phyloP scores from a whole-genome alignment of 2,329 filamentous ascomycete genomes.

The Helotiales sp. region DNA sequence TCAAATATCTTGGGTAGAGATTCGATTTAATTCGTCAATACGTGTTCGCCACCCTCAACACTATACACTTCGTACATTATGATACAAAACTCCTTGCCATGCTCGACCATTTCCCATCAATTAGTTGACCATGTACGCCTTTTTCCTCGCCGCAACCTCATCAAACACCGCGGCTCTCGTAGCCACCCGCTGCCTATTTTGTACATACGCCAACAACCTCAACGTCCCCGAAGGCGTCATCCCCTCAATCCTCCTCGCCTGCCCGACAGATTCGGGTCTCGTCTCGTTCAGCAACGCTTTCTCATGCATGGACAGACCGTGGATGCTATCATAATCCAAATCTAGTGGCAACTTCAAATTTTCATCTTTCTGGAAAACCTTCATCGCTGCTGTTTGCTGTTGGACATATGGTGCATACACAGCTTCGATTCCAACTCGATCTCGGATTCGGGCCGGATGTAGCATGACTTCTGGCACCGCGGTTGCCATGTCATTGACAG shows the following conservation, averaged over 20 bases:
- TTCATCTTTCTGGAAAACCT: constrained; percentile 75
- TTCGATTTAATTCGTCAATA: no score
- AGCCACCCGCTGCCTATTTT: constrained; percentile 17
- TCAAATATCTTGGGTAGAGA: no score
- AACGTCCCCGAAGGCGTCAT: constrained; percentile 62
- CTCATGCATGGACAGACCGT: constrained; percentile 79
- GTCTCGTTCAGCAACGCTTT: constrained; percentile 67
- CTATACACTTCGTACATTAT: not conserved
- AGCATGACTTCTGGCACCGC: constrained; percentile 56
- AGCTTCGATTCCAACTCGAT: constrained; percentile 77
- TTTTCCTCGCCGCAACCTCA: constrained; percentile 20
- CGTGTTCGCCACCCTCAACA: not conserved
- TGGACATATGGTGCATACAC: constrained; percentile 84
- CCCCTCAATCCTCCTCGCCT: constrained; percentile 86
- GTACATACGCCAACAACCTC: constrained; percentile 62
- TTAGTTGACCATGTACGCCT: constrained; percentile 14
- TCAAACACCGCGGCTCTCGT: constrained; percentile 21
- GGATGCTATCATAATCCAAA: constrained; percentile 73
- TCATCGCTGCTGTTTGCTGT: constrained; percentile 66
- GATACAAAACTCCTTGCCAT: not conserved
- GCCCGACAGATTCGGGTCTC: constrained; percentile 80
- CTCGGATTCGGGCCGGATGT: constrained; percentile 60
- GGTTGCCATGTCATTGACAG: constrained; percentile 55
- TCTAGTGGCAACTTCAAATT: constrained; percentile 68
- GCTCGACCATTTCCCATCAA: not conserved